Evolutionary conservation across 2,329 filamentous ascomycete species (phyloP).

Genomic region (Hypoxylon sp.): DNA sequence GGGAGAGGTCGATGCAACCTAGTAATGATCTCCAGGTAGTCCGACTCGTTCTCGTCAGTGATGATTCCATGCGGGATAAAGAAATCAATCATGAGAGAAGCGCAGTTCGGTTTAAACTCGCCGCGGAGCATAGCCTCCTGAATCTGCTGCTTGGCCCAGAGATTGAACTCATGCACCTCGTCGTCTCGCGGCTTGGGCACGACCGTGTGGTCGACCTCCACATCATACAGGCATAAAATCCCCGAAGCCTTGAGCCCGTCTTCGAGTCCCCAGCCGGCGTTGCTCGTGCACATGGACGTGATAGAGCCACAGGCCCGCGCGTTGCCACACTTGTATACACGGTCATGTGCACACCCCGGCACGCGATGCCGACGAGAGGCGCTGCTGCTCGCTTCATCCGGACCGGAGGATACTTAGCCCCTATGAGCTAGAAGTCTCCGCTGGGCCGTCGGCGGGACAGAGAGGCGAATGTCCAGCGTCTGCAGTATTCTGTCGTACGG

Average conservation of each 20-base stretch:
- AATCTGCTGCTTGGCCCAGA: slow-evolving; percentile 66
- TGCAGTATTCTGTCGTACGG: slow-evolving; percentile 44
- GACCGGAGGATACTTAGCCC: slow-evolving; percentile 40
- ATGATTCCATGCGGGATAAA: slow-evolving; percentile 76
- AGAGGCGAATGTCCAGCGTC: slow-evolving; percentile 43
- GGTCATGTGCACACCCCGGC: slow-evolving; percentile 73
- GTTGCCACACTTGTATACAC: slow-evolving; percentile 67
- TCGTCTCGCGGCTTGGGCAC: slow-evolving; percentile 72
- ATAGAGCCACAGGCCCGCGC: slow-evolving; percentile 70
- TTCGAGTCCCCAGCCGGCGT: slow-evolving; percentile 73
- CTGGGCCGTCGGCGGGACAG: slow-evolving; percentile 46
- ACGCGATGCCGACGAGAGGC: slow-evolving; percentile 51
- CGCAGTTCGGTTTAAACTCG: slow-evolving; percentile 80
- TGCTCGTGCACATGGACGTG: slow-evolving; percentile 75
- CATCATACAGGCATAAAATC: slow-evolving; percentile 77
- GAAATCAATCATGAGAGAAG: slow-evolving; percentile 76
- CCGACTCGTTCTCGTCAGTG: slow-evolving; percentile 72
- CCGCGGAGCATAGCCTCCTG: slow-evolving; percentile 68
- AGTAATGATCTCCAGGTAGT: slow-evolving; percentile 71
- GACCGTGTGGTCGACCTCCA: slow-evolving; percentile 67
- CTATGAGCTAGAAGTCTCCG: slow-evolving; percentile 51
- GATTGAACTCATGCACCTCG: slow-evolving; percentile 67
- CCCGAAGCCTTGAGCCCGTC: slow-evolving; percentile 73
- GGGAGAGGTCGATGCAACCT: slow-evolving; percentile 49
- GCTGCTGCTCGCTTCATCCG: slow-evolving; percentile 66